phyloP scores from a whole-genome alignment of 805 yeast genomes.

The Nakazawaea sp. region DNA sequence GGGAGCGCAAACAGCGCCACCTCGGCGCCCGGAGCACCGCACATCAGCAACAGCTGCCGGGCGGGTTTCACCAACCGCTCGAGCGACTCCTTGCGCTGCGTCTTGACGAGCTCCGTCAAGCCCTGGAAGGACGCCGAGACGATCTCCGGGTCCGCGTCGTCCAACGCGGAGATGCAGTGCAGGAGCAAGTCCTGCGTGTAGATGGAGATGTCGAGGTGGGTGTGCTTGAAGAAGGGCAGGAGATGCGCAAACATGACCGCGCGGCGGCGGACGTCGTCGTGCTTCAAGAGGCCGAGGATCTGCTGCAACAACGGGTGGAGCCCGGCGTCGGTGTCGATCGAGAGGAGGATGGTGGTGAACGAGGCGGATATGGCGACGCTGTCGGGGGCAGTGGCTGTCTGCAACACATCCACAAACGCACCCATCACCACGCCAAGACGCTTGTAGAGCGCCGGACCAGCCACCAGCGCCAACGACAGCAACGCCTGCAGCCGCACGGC shows the following conservation, averaged over 20 bases:
- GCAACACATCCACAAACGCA: conserved; percentile 57
- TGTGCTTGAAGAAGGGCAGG: conserved; percentile 61
- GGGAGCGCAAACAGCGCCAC: conserved; percentile 70
- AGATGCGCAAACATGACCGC: conserved; percentile 59
- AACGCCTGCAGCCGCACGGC: conserved; percentile 81
- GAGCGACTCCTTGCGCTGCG: conserved; percentile 67
- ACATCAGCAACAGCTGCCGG: conserved; percentile 57
- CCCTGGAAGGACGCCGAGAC: conserved; percentile 63
- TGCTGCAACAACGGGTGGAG: conserved; percentile 81
- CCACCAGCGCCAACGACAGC: conserved; percentile 82
- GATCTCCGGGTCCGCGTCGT: conserved; percentile 56
- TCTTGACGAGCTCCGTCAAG: conserved; percentile 57
- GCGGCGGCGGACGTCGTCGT: conserved; percentile 62
- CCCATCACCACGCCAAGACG: conserved; percentile 70
- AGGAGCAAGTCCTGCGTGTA: conserved; percentile 73
- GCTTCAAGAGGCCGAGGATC: conserved; percentile 65
- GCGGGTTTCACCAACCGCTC: conserved; percentile 81
- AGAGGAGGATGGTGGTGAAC: conserved; percentile 61
- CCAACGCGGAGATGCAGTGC: conserved; percentile 63
- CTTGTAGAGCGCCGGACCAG: conserved; percentile 73
- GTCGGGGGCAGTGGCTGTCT: conserved; percentile 28
- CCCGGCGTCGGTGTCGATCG: conserved; percentile 74
- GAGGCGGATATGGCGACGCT: conserved; percentile 41
- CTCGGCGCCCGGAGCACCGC: conserved; percentile 59
- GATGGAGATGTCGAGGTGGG: conserved; percentile 61